Base-by-base conservation (phyloP, 345 rosid genomes). In the Moricandia arvensis region DNA sequence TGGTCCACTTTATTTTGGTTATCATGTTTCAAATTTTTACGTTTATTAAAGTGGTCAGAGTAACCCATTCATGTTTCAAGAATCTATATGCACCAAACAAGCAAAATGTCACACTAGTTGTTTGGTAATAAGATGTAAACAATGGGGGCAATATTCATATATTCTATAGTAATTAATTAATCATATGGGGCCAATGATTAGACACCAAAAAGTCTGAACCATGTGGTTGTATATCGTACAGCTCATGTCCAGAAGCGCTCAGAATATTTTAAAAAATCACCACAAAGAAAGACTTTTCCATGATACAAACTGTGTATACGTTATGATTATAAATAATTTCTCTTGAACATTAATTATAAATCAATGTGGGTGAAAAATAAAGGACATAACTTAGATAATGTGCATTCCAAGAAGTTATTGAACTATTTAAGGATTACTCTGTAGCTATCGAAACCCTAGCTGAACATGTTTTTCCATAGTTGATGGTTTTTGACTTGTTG, bases 131-230 rank as follows among this genome's bases (percentile, higher is more conserved):
- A n/a, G 66, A 63, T 70, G 60, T 57, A 21, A 59, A 30, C 4
- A 31, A 16, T 13, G n/a, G 13, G 13, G 47, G 29, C 1, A 38
- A 30, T 47, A 60, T 60, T 61, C 41, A 63, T 55, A 38, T 54
- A 21, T 68, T 8, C 18, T 51, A 51, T 54, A 9, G 27, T 9
- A 10, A 57, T 62, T 69, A 57, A 54, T 38, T 38, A 63, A 77
- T 55, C 75, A 63, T 5, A 71, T 77, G 65, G 79, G 31, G 3
- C 66, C 53, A 8, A 67, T 75, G 79, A 75, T 67, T 59, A 68
- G 73, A 47, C 73, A 59, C 15, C 11, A 49, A 62, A 68, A 69
- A 53, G 60, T 67, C 67, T 75, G 64, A 69, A 53, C 68, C 75
- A 76, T 76, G 74, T 76, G 79, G 18, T 33, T 62, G 45, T 18